Evolutionary conservation across 2,329 filamentous ascomycete species (phyloP), one percentile per base, ranked within the genome.

Genomic region (Pseudogymnoascus sp.): DNA sequence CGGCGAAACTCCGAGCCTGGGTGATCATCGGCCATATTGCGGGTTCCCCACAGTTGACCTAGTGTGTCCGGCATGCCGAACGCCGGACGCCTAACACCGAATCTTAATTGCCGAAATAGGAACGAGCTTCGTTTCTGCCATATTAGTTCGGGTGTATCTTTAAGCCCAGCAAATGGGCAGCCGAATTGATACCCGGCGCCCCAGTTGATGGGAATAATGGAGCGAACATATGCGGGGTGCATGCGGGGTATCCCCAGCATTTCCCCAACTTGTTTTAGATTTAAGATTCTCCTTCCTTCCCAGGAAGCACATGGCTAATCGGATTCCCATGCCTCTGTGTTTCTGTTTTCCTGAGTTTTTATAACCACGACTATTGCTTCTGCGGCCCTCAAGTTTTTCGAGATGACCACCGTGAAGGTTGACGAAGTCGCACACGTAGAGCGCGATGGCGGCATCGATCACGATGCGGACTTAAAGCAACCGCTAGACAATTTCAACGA

Each of bases 401-500:
- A 56, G 37, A 40, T 40, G 23, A 12, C 16, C n/a, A 31, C 42
- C 12, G 23, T 18, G 21, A 31, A 34, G 37, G 11, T 14, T 34
- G 23, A 50, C 28, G 42, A 53, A 16, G 61, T 53, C 25, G 18
- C n/a, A 12, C 37, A 50, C 18, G 25, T 62, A 2, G 44, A 62
- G 21, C 42, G 23, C 23, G 31, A 25, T 21, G 16, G 60, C 10
- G 31, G 23, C 14, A 4, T 46, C 3, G 42, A 46, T n/a, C 23
- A 62, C 23, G 38, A 31, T 28, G 36, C 5, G 10, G 37, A 40
- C 10, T 1, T 18, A 25, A 62, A 62, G 23, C 37, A 59, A 12
- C 11, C 28, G 8, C n/a, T 44, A 18, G 59, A 61, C 18, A 38
- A 37, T 42, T 40, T 61, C 59, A 61, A 61, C 59, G 59, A 61